Conservation (phyloP, 768 basidiomycete species). For the Sutorius australiensis region DNA sequence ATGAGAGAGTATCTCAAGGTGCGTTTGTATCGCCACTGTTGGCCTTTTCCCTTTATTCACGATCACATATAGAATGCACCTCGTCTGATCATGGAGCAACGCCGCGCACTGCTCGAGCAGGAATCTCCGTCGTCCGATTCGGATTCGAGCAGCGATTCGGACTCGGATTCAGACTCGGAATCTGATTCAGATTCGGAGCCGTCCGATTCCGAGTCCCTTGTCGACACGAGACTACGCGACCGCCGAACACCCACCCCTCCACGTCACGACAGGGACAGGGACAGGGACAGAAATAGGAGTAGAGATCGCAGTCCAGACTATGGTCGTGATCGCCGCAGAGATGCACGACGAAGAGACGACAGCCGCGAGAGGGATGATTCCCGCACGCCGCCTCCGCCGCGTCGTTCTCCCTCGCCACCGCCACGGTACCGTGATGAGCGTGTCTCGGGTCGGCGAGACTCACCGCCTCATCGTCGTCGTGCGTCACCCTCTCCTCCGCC, state of each 20-base stretch:
- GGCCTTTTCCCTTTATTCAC: background rate
- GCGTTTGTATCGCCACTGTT: conserved; percentile 22
- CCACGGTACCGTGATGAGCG: conserved; percentile 26
- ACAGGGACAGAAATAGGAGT: too few species aligned
- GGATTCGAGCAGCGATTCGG: conserved; percentile 33
- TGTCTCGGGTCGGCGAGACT: conserved; percentile 19
- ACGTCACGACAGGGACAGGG: conserved; percentile 11
- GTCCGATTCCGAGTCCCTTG: conserved; percentile 37
- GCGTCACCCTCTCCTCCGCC: conserved; percentile 22
- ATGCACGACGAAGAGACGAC: conserved; percentile 14
- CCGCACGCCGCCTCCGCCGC: conserved; percentile 34
- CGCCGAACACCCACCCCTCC: conserved; percentile 35
- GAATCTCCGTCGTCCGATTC: conserved; percentile 45
- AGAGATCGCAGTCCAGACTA: conserved; percentile 23
- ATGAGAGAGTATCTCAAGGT: conserved; percentile 97
- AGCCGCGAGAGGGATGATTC: conserved; percentile 31
- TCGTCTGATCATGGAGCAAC: conserved; percentile 88
- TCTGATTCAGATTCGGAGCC: conserved; percentile 39
- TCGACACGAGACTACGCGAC: conserved; percentile 24
- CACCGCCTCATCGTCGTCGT: conserved; percentile 23
- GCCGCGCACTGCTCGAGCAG: conserved; percentile 80
- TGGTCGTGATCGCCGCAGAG: conserved; percentile 18
- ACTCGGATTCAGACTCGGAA: conserved; percentile 36
- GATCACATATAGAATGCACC: conserved; percentile 73
- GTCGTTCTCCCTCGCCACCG: conserved; percentile 25